These are phyloP conservation scores for Diaporthe sp. DNA, from an alignment of 2,329 filamentous ascomycete genomes.

Conservation along the genomic window DNA sequence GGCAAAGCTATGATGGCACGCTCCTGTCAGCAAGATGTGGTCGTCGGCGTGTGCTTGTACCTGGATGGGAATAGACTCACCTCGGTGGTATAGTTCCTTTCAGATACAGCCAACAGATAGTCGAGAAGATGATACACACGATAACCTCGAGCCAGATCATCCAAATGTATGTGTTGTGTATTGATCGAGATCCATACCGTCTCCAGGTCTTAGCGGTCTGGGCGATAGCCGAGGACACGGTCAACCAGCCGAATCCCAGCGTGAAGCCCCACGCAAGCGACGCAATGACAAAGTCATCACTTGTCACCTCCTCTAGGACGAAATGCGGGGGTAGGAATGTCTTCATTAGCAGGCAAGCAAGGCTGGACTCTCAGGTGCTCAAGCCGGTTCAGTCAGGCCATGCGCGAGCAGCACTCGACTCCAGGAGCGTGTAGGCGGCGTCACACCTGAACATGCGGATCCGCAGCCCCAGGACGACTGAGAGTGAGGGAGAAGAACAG, in stretches of 20 bases:
- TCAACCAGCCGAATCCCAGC: slow-evolving; percentile 36
- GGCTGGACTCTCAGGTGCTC: neutral
- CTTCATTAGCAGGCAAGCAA: neutral
- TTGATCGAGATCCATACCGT: slow-evolving; percentile 27
- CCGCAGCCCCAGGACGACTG: slow-evolving; percentile 1
- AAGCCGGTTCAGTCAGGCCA: slow-evolving; percentile 17
- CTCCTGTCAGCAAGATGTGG: neutral
- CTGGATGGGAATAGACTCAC: neutral
- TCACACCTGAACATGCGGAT: slow-evolving; percentile 29
- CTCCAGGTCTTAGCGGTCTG: slow-evolving; percentile 30
- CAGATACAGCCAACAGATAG: slow-evolving; percentile 33
- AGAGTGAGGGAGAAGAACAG: neutral
- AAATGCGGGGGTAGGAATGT: slow-evolving; percentile 29
- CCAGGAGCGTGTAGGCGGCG: slow-evolving; percentile 10
- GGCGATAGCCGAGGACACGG: slow-evolving; percentile 15
- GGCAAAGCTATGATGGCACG: neutral
- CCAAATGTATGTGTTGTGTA: slow-evolving; percentile 36
- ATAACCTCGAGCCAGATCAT: slow-evolving; percentile 24
- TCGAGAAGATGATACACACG: slow-evolving; percentile 21
- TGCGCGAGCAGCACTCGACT: slow-evolving; percentile 11
- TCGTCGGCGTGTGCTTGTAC: no score
- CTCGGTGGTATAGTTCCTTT: slow-evolving; percentile 24
- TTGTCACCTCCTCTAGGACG: slow-evolving; percentile 29
- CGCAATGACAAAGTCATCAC: slow-evolving; percentile 33
- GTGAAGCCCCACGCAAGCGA: slow-evolving; percentile 34